These are phyloP conservation scores for Aureobasidium sp. DNA, from an alignment of 2,329 filamentous ascomycete genomes.

Conservation along the genomic window DNA sequence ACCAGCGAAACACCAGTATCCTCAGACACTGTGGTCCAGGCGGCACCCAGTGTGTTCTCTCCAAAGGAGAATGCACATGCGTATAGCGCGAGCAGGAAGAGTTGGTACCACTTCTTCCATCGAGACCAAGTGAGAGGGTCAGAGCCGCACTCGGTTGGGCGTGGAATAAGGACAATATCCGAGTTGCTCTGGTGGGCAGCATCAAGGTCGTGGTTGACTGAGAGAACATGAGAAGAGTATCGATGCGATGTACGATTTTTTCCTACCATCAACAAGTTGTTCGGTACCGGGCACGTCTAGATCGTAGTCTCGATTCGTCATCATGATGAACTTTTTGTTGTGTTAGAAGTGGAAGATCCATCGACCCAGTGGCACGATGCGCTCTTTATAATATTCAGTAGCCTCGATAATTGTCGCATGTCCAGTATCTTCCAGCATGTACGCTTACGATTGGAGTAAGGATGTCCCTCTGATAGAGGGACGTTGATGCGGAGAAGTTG, in stretches of 20 bases:
- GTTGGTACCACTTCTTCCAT: constrained; percentile 32
- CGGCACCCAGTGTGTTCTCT: constrained; percentile 34
- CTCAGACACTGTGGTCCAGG: constrained; percentile 32
- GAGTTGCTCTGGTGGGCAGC: constrained; percentile 19
- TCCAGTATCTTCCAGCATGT: background rate
- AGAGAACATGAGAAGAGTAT: background rate
- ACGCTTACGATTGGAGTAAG: background rate
- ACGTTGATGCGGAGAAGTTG: constrained; percentile 7
- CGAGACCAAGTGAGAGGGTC: constrained; percentile 25
- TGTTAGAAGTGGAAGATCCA: too few relatives aligned
- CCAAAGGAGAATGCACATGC: constrained; percentile 34
- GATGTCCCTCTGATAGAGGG: background rate
- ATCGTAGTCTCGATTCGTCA: background rate
- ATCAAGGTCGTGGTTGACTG: constrained; percentile 12
- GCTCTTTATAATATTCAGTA: background rate
- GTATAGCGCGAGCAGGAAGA: constrained; percentile 32
- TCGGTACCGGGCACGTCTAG: constrained; percentile 29
- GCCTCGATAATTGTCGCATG: background rate
- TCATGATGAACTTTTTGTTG: background rate
- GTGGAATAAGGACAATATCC: constrained; percentile 27
- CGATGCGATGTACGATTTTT: too few relatives aligned
- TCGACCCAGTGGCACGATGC: too few relatives aligned
- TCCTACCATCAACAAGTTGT: constrained; percentile 24
- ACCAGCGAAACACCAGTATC: constrained; percentile 30
- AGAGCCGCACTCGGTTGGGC: constrained; percentile 23